Conservation (phyloP, 192 early-diverging fungal genomes). For the Glomus cerebriforme region DNA sequence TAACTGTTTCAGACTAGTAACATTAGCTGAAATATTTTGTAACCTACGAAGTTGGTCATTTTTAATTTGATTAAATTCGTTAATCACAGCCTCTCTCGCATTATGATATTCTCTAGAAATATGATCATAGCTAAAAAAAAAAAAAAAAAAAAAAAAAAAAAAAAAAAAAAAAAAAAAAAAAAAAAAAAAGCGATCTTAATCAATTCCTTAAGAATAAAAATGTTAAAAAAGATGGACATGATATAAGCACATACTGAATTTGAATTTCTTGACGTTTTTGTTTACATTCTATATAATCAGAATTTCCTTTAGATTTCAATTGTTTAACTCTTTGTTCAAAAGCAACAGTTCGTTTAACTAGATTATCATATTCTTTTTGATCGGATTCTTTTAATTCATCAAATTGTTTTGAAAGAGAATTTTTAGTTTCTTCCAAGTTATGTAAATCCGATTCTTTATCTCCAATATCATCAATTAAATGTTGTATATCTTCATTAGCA, state of each 20-base stretch:
- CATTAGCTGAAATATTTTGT: neutral
- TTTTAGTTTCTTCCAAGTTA: slow-evolving; percentile 6
- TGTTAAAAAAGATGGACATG: neutral
- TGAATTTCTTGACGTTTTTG: slow-evolving; percentile 17
- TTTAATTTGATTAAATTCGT: slow-evolving; percentile 9
- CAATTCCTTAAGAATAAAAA: neutral
- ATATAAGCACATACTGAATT: slow-evolving; percentile 12
- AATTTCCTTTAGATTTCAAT: neutral
- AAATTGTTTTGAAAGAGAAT: slow-evolving; percentile 11
- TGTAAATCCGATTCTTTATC: slow-evolving; percentile 14
- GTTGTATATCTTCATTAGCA: slow-evolving; percentile 7
- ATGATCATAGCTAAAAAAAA: slow-evolving; percentile 14
- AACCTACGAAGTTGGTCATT: neutral
- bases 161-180: no score
- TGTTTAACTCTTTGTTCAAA: slow-evolving; percentile 1
- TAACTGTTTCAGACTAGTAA: neutral
- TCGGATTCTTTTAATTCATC: neutral
- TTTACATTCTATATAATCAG: slow-evolving; percentile 12
- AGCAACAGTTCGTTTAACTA: neutral
- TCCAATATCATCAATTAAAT: neutral
- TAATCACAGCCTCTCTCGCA: neutral
- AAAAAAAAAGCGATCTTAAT: no score
- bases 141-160: no score
- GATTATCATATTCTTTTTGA: neutral
- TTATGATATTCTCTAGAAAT: neutral